Evolutionary conservation across 805 yeast genomes (phyloP), one percentile per base, ranked within the genome.

Genomic region (Scheffersomyces stipitis): DNA sequence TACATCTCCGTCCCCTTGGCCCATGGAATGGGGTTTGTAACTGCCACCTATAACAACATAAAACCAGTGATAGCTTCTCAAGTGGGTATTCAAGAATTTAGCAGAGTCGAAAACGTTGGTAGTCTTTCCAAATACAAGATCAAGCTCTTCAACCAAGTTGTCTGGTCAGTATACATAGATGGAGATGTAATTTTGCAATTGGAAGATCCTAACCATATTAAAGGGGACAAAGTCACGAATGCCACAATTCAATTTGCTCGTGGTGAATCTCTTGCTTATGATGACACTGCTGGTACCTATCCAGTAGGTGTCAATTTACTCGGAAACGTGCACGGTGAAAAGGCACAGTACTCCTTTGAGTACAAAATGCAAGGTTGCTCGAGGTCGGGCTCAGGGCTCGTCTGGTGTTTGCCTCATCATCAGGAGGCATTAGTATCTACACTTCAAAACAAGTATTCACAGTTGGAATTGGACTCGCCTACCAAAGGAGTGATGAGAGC

Each of bases 1-100:
- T 18, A 22, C 18, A 18, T 49, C 38, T 40, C 47, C 32, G 55
- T 76, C 26, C 90, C 91, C 3, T 52, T 85, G 37, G 85, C 83
- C 4, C 90, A 84, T 58, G 97, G 97, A 37, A 73, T 74, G 77
- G 96, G 96, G 5, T 80, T 86, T 44, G 77, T 86, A 12, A 83
- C 96, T 22, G 86, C 81, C 18, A 60, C 73, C 13, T 55, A 52
- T 37, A 42, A 46, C 15, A 47, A 47, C 23, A 44, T 48, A 7
- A 31, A 31, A 29, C 58, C 60, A 2, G 43, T 45, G 2, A 46
- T 84, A 17, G 69, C 73, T n/a, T 76, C 86, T 16, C 73, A 71
- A 18, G 83, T 84, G 18, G 95, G 95, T 0, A 66, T 85, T 36
- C 76, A 73, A 42, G 63, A 65, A 14, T 66, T 83, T 37, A 62